Base-by-base conservation (phyloP, 352 stramenopile species). In the Blastocystis sp. region DNA sequence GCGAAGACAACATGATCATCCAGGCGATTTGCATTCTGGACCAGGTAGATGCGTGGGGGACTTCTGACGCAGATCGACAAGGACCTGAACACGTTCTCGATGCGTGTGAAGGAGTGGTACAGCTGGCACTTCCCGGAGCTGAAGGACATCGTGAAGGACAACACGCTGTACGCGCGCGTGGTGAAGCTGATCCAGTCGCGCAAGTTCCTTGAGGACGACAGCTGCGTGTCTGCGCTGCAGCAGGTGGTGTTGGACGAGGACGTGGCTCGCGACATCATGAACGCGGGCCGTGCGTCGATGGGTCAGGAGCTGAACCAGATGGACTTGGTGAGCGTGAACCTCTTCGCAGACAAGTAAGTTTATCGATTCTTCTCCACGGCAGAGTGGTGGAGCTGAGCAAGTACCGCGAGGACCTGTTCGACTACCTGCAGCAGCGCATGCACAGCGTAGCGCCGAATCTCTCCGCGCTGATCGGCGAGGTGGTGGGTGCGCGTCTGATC, bases 1-100 rank as follows among this genome's bases (percentile, higher is more conserved):
- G 95, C 54, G 94, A 94, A 24, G 97, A 99, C 89, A 99, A 99
- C 90, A 99, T 99, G 97, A 99, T 99, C 89, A 99, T 99, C 89
- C 97, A 99, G 90, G 94, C 92, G 44, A 99, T 99, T 89, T 95
- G 93, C 84, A 91, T 99, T 29, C 90, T 99, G 16, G 96, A 99
- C 91, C 95, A 99, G 86, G 90, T 84, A 40, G 0, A 8, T 8
- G 21, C 32, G 24, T 48, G 9, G 9, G 4, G 78, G 8, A 6
- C 14, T 7, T 64, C 11, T 16, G 9, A 4, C 21, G 71, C 24
- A 84, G 71, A 84, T 99, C 91, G 97, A 99, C 91, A 99, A 99
- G 91, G 97, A 99, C 90, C 93, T 99, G 69, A 99, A 99, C 90
- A 99, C 96, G 65, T 99, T 98, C 89, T 94, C 96, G 67, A 99